Evolutionary conservation across 2,329 filamentous ascomycete species (phyloP).

Genomic region (Botrytis medusae): DNA sequence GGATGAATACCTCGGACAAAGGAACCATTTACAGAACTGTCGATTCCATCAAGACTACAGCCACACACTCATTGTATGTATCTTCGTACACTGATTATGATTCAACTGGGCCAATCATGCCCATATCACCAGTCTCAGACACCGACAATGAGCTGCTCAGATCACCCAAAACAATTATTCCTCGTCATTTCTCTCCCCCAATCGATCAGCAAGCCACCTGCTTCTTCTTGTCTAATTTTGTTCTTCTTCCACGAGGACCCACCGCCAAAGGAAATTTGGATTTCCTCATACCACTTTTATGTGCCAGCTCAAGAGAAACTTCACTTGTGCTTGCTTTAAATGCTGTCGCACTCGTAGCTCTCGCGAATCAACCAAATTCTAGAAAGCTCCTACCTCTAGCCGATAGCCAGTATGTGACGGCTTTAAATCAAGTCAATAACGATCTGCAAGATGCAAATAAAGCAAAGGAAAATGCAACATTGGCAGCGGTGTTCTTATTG

Average conservation of each 20-base stretch:
- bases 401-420: slow-evolving; percentile 52
- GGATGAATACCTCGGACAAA: background rate
- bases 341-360: slow-evolving; percentile 57
- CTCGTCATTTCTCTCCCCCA: slow-evolving; percentile 46
- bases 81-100: background rate
- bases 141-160: background rate
- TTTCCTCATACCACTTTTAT: slow-evolving; percentile 55
- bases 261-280: slow-evolving; percentile 55
- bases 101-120: too few species aligned
- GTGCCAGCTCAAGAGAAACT: slow-evolving; percentile 42
- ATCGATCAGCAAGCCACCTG: slow-evolving; percentile 54
- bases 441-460: slow-evolving; percentile 52
- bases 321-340: slow-evolving; percentile 51
- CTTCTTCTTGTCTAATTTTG: slow-evolving; percentile 59
- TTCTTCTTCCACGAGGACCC: slow-evolving; percentile 53
- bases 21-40: background rate
- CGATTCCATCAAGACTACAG: background rate
- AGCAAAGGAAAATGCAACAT: slow-evolving; percentile 52
- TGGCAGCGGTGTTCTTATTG: slow-evolving; percentile 58
- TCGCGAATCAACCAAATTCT: slow-evolving; percentile 50
- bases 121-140: background rate
- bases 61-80: too few species aligned
- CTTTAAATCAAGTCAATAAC: slow-evolving; percentile 51
- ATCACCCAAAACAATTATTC: slow-evolving; percentile 47
- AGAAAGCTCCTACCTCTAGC: slow-evolving; percentile 43